Percentiles rank a stretch among this genome's conserved stretches.
Evolutionary conservation across 2,329 filamentous ascomycete genomes (phyloP).

Genomic region (Cadophora luteo-olivacea): DNA sequence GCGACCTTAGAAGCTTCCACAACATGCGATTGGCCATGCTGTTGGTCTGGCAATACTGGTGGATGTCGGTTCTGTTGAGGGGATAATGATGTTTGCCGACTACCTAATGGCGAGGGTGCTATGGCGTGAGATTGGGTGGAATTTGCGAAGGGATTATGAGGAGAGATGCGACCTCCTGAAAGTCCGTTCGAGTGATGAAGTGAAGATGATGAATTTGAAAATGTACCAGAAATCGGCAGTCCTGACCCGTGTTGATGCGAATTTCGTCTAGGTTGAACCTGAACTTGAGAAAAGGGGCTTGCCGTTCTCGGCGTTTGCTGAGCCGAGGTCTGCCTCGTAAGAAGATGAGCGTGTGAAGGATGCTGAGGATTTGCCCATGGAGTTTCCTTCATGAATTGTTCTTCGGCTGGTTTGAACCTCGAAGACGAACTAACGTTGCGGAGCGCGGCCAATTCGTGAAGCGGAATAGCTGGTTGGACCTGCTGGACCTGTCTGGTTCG

Average conservation of each 20-base stretch:
- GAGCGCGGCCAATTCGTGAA: conserved; percentile 45
- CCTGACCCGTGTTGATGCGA: conserved; percentile 46
- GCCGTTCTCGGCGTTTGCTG: conserved; percentile 48
- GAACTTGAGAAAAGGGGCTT: conserved; percentile 44
- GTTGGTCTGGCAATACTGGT: conserved; percentile 32
- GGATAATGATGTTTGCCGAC: conserved; percentile 43
- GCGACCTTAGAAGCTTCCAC: conserved; percentile 30
- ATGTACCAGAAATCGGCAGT: conserved; percentile 43
- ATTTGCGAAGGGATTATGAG: conserved; percentile 43
- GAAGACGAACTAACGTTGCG: conserved; percentile 43
- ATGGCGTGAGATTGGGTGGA: conserved; percentile 40
- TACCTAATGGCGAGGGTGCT: conserved; percentile 43
- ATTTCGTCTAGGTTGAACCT: conserved; percentile 46
- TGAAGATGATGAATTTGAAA: conserved; percentile 39
- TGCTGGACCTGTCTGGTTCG: conserved; percentile 40
- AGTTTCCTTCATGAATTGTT: conserved; percentile 87
- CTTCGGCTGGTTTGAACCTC: conserved; percentile 68
- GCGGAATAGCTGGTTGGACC: conserved; percentile 32
- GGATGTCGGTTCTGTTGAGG: conserved; percentile 40
- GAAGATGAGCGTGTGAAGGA: conserved; percentile 61
- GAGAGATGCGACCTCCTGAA: conserved; percentile 40
- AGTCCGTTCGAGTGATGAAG: conserved; percentile 40
- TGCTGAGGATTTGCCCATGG: conserved; percentile 93
- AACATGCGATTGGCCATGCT: conserved; percentile 18
- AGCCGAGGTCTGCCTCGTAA: conserved; percentile 49